phyloP scores from a whole-genome alignment of 345 rosid genomes.

The Erysimum cheiranthoides region DNA sequence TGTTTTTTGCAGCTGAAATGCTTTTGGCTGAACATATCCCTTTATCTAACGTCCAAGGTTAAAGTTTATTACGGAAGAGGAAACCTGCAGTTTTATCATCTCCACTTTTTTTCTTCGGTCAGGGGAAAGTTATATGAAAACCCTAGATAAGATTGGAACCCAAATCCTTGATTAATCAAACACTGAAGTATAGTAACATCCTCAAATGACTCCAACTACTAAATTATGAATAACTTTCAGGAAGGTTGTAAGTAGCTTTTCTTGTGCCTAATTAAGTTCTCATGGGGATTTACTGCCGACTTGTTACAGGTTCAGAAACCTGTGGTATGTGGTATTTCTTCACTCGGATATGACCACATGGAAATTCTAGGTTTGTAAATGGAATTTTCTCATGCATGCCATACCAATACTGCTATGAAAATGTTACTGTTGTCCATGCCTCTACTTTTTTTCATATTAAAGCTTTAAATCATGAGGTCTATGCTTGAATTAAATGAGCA shows the following conservation, averaged over 20 bases:
- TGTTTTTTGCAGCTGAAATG: not conserved
- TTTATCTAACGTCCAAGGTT: not conserved
- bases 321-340: conserved; percentile 83
- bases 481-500: conserved; percentile 13
- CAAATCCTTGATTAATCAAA: not conserved
- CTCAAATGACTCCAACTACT: not conserved
- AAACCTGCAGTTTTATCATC: not conserved
- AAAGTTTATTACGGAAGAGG: conserved; percentile 11
- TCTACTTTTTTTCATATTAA: not conserved
- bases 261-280: conserved; percentile 27
- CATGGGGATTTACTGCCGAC: conserved; percentile 23
- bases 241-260: conserved; percentile 8
- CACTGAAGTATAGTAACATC: not conserved
- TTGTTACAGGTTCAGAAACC: conserved; percentile 80
- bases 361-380: conserved; percentile 93
- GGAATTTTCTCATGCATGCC: conserved; percentile 25
- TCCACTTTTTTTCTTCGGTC: not conserved
- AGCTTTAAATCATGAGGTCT: not conserved
- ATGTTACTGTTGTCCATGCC: not conserved
- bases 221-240: conserved; percentile 7
- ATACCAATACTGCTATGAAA: conserved; percentile 26
- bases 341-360: conserved; percentile 99
- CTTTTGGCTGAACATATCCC: conserved; percentile 1
- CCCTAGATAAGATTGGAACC: conserved; percentile 6
- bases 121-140: not conserved